These are phyloP conservation scores for Suhomyces atakaporum DNA, from an alignment of 1,139 yeast species.

Conservation along the genomic window DNA sequence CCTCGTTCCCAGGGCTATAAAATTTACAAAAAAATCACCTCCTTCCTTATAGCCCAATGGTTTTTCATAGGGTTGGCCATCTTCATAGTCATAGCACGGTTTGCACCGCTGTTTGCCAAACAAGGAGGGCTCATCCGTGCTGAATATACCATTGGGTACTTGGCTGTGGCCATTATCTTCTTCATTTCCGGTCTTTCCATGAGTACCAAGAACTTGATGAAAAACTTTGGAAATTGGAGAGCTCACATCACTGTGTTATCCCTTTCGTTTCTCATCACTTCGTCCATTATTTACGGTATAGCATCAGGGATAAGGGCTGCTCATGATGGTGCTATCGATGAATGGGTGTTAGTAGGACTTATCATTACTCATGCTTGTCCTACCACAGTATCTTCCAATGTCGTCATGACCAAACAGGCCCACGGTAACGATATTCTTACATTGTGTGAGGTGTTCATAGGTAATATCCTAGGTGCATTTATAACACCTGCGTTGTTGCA, in stretches of 20 bases:
- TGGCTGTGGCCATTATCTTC: slow-evolving; percentile 85
- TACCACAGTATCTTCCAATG: slow-evolving; percentile 87
- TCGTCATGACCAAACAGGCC: slow-evolving; percentile 85
- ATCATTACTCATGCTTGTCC: slow-evolving; percentile 86
- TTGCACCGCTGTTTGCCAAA: slow-evolving; percentile 80
- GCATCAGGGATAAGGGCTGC: slow-evolving; percentile 67
- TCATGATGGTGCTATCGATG: slow-evolving; percentile 57
- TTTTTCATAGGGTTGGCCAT: slow-evolving; percentile 71
- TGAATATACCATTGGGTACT: slow-evolving; percentile 76
- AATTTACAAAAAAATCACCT: slow-evolving; percentile 16
- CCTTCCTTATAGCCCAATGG: slow-evolving; percentile 56
- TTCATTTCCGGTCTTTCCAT: slow-evolving; percentile 78
- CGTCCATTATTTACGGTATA: slow-evolving; percentile 74
- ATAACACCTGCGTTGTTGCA: slow-evolving; percentile 83
- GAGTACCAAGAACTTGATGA: slow-evolving; percentile 59
- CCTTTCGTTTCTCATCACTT: slow-evolving; percentile 72
- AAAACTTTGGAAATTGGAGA: slow-evolving; percentile 72
- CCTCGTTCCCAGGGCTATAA: slow-evolving; percentile 2
- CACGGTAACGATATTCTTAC: slow-evolving; percentile 80
- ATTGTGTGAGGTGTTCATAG: slow-evolving; percentile 80
- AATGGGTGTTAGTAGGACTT: slow-evolving; percentile 77
- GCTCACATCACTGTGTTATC: slow-evolving; percentile 74
- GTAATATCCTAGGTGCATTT: slow-evolving; percentile 82
- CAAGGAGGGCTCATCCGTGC: slow-evolving; percentile 77
- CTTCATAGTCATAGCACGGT: slow-evolving; percentile 71